Conservation (phyloP, 495 filamentous ascomycete species). For the Penicillium macrosclerotiorum region DNA sequence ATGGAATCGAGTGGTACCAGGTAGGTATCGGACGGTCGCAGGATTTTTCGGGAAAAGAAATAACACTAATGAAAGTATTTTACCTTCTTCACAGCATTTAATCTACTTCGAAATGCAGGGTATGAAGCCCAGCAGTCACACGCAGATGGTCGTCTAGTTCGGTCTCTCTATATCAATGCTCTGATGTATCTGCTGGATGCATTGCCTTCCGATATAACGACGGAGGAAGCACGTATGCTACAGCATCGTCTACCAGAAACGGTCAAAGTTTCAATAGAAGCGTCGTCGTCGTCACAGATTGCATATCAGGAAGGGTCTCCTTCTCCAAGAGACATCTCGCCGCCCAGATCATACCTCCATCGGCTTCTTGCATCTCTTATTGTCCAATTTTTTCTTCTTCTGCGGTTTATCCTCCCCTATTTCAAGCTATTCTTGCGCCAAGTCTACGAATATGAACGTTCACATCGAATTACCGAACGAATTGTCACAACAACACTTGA, state of each 20-base stretch:
- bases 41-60: background rate
- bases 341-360: conserved; percentile 52
- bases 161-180: conserved; percentile 67
- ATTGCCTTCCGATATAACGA: conserved; percentile 57
- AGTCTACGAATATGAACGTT: conserved; percentile 61
- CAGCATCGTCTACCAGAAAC: conserved; percentile 29
- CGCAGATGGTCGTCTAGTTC: conserved; percentile 45
- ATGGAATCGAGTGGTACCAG: conserved; percentile 42
- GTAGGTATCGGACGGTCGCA: conserved; percentile 15
- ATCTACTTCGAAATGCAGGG: conserved; percentile 38
- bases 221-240: conserved; percentile 31
- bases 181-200: conserved; percentile 65
- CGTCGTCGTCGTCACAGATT: conserved; percentile 3
- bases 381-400: conserved; percentile 53
- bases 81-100: conserved; percentile 27
- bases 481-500: conserved; percentile 48
- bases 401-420: conserved; percentile 59
- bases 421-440: conserved; percentile 49
- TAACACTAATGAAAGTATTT: background rate
- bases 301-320: conserved; percentile 32
- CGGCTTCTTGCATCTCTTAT: conserved; percentile 54
- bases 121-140: conserved; percentile 40
- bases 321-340: background rate
- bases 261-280: conserved; percentile 18
- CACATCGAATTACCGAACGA: conserved; percentile 57